These are phyloP conservation scores for Botrytis cinerea DNA, from an alignment of 2,329 filamentous ascomycete species.

Conservation along the genomic window DNA sequence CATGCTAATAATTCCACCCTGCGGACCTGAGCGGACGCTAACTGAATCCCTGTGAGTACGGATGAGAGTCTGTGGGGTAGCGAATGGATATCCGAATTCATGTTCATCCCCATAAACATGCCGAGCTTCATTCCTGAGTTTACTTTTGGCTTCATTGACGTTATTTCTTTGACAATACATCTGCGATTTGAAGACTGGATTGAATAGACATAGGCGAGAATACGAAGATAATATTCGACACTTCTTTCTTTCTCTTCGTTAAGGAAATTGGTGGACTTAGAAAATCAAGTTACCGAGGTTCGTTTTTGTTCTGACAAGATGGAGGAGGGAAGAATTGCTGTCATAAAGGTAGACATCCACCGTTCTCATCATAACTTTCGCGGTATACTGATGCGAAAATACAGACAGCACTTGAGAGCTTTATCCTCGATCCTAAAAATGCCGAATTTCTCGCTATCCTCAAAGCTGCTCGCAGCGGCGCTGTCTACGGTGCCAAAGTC, in stretches of 20 bases:
- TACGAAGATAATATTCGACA: neutral
- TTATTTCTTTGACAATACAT: constrained; percentile 10
- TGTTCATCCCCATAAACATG: constrained; percentile 18
- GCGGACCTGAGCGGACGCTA: constrained; percentile 21
- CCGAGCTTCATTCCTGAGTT: constrained; percentile 29
- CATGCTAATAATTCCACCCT: constrained; percentile 28
- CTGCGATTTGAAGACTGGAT: neutral
- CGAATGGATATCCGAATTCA: constrained; percentile 27
- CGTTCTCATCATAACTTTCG: neutral
- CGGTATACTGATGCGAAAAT: neutral
- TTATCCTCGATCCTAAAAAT: constrained; percentile 81
- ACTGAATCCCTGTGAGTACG: constrained; percentile 2
- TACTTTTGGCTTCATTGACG: constrained; percentile 11
- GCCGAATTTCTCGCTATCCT: constrained; percentile 81
- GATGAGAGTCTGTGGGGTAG: constrained; percentile 27
- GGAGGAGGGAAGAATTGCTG: constrained; percentile 31
- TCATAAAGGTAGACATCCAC: constrained; percentile 33
- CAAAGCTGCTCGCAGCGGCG: constrained; percentile 94
- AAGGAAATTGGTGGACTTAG: constrained; percentile 18
- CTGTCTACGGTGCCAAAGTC: constrained; percentile 95
- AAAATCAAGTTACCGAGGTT: constrained; percentile 36
- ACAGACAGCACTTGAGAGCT: constrained; percentile 61
- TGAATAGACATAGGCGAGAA: neutral
- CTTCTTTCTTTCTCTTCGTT: neutral
- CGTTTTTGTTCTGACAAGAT: constrained; percentile 34